Evolutionary conservation across 257 asterid genomes (phyloP).

Genomic region (Primulina huaijiensis): DNA sequence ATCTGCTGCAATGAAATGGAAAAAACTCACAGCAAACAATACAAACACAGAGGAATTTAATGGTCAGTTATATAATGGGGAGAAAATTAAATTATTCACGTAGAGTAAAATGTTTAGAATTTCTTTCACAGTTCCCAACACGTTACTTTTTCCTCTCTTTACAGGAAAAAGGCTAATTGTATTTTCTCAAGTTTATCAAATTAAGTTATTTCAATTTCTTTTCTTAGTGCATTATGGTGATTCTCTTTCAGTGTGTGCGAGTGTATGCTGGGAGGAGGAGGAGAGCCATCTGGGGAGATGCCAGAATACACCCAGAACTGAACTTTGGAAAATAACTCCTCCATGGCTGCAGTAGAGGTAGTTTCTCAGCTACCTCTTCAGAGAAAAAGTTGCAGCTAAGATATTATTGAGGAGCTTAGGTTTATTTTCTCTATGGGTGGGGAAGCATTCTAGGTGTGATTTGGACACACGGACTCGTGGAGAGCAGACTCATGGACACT

Average conservation of each 20-base stretch:
- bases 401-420: not conserved
- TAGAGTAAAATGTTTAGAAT: not conserved
- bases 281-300: not conserved
- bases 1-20: not conserved
- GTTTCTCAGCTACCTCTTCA: not conserved
- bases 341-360: not conserved
- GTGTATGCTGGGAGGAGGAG: not conserved
- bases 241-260: not conserved
- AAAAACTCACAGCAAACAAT: slow-evolving; percentile 10
- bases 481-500: too few species aligned
- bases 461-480: too few species aligned
- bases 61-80: not conserved
- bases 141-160: not conserved
- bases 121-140: slow-evolving; percentile 1
- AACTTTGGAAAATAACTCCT: not conserved
- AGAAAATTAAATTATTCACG: not conserved
- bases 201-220: not conserved
- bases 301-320: not conserved
- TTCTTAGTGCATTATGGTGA: not conserved
- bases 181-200: not conserved
- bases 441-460: too few species aligned
- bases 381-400: not conserved
- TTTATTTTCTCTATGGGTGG: too few species aligned
- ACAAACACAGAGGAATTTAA: not conserved
- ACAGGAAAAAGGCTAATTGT: not conserved